Percentiles rank a stretch among this genome's conserved stretches.
Conservation (phyloP, 2,329 filamentous ascomycete genomes). For the Orbilia quercus region DNA sequence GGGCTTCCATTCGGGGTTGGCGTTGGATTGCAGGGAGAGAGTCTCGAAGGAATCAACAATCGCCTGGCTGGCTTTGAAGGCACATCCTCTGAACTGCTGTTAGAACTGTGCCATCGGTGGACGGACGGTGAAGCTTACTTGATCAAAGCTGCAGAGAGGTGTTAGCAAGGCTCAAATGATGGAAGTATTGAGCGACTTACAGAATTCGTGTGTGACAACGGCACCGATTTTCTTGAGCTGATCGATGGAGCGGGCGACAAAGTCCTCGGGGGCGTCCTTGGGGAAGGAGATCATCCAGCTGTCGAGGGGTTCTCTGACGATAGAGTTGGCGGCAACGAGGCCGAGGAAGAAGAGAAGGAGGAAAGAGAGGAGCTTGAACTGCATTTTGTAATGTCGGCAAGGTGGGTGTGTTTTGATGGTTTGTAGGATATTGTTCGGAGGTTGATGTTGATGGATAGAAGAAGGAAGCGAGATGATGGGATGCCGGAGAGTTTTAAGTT, state of each 20-base stretch:
- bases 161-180: slow-evolving; percentile 9
- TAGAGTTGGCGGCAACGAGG: slow-evolving; percentile 24
- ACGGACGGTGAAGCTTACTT: slow-evolving; percentile 17
- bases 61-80: slow-evolving; percentile 24
- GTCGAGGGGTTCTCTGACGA: slow-evolving; percentile 5
- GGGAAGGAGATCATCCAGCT: slow-evolving; percentile 44
- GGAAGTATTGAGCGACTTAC: slow-evolving; percentile 20
- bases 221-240: slow-evolving; percentile 30
- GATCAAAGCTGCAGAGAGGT: slow-evolving; percentile 23
- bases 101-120: neutral
- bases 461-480: too few species aligned
- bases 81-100: slow-evolving; percentile 13
- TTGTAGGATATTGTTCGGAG: neutral
- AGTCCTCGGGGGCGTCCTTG: slow-evolving; percentile 17
- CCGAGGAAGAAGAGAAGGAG: slow-evolving; percentile 35
- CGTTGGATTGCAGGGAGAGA: slow-evolving; percentile 6
- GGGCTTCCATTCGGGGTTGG: slow-evolving; percentile 27
- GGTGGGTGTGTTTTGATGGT: neutral
- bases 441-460: too few species aligned
- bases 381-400: slow-evolving; percentile 22
- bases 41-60: slow-evolving; percentile 17
- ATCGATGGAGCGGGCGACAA: slow-evolving; percentile 17
- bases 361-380: slow-evolving; percentile 46
- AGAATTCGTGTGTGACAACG: slow-evolving; percentile 28
- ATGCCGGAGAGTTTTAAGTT: too few species aligned